Percentiles rank a stretch among this genome's conserved stretches.
These are phyloP conservation scores for Lentinula raphanica DNA, from an alignment of 768 basidiomycete genomes.

Conservation along the genomic window DNA sequence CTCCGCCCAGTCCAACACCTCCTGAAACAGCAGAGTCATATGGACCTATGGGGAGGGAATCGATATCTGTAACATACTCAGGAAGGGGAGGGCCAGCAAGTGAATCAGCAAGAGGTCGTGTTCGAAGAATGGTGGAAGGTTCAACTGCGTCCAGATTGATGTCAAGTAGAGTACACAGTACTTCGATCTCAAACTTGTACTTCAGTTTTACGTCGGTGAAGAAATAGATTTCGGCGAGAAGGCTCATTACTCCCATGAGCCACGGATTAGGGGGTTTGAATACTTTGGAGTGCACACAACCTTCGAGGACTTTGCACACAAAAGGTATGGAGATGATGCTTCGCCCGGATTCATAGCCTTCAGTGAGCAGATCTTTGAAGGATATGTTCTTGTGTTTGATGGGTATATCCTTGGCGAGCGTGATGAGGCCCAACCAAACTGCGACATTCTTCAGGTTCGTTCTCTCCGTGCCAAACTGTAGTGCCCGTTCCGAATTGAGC, in stretches of 20 bases:
- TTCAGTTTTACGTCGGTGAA: constrained; percentile 95
- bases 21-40: constrained; percentile 48
- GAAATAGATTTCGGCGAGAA: constrained; percentile 94
- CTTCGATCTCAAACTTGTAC: constrained; percentile 97
- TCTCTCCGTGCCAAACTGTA: constrained; percentile 82
- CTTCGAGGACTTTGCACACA: constrained; percentile 94
- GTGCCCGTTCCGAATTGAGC: constrained; percentile 87
- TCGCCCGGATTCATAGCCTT: constrained; percentile 90
- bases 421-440: constrained; percentile 91
- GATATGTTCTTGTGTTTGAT: constrained; percentile 91
- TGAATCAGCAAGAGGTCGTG: constrained; percentile 59
- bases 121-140: constrained; percentile 77
- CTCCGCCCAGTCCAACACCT: not conserved
- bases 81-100: constrained; percentile 59
- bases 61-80: constrained; percentile 77
- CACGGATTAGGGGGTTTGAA: constrained; percentile 98
- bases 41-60: constrained; percentile 69
- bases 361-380: constrained; percentile 95
- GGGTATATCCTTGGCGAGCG: constrained; percentile 86
- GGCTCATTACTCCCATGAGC: constrained; percentile 91
- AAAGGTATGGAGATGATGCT: constrained; percentile 95
- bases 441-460: constrained; percentile 89
- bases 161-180: constrained; percentile 87
- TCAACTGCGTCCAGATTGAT: constrained; percentile 84
- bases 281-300: constrained; percentile 82